phyloP scores from a whole-genome alignment of 306 rosid genomes.

The Quercus rubra region DNA sequence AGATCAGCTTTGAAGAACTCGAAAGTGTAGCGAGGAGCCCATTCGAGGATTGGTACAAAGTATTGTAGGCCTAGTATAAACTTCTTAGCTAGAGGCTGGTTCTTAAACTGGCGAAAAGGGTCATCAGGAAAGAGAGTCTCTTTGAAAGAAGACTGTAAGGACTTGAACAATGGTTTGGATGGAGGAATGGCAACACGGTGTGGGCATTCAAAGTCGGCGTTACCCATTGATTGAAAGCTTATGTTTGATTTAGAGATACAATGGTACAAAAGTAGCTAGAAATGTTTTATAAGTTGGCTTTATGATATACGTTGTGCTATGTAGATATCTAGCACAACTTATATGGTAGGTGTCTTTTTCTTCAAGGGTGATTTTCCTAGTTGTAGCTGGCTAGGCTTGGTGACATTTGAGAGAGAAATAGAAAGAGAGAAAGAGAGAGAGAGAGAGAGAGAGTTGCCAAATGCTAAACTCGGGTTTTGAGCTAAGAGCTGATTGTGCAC shows the following conservation, averaged over 20 bases:
- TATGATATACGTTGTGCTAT: not conserved
- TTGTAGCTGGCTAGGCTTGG: too few relatives aligned
- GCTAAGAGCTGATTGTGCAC: not conserved
- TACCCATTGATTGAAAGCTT: slow-evolving; percentile 44
- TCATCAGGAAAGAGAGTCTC: slow-evolving; percentile 93
- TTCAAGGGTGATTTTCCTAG: too few relatives aligned
- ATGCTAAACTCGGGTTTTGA: not conserved
- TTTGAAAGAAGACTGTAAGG: slow-evolving; percentile 45
- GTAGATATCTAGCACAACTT: not conserved
- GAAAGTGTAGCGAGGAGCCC: slow-evolving; percentile 68
- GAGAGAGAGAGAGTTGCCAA: not conserved
- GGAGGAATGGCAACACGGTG: slow-evolving; percentile 65
- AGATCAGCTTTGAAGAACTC: slow-evolving; percentile 68
- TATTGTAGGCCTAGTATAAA: slow-evolving; percentile 57
- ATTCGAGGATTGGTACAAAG: slow-evolving; percentile 69
- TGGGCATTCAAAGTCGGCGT: slow-evolving; percentile 31
- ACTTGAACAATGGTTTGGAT: slow-evolving; percentile 54
- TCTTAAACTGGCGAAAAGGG: slow-evolving; percentile 72
- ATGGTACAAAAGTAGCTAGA: not conserved
- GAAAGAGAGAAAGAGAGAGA: not conserved
- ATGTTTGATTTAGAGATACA: not conserved
- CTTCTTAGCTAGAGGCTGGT: slow-evolving; percentile 38
- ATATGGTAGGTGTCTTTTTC: not conserved
- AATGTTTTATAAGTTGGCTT: not conserved
- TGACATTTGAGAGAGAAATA: not conserved